Base-by-base conservation (phyloP, 352 stramenopile genomes). In the Phytophthora meadii region DNA sequence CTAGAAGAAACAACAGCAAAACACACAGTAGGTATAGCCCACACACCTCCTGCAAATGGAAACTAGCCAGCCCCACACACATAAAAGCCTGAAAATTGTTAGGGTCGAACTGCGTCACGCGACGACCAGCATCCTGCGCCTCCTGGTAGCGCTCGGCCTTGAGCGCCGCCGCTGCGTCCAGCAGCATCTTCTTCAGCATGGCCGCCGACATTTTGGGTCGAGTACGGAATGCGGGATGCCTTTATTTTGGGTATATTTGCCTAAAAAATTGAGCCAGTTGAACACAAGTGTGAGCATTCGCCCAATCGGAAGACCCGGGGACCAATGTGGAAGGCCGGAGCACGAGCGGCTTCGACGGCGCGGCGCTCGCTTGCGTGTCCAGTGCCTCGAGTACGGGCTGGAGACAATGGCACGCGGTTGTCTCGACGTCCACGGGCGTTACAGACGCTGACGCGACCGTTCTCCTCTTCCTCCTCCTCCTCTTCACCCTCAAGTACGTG, bases 31-130 rank as follows among this genome's bases (percentile, higher is more conserved):
- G 27, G 7, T 10, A 5, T 25, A 10, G 47, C 14, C 30, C 8
- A 71, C 70, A 30, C 6, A 93, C 87, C 59, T 90, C 65, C 41
- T 92, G 54, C 12, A 96, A 63, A 42, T 92, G 75, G 66, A 90
- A 88, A 54, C 72, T 88, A n/a, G 86, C 78, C 57, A 94, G 68
- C 17, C 88, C 88, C 41, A 94, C 76, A 46, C 82, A 92, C 73
- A 96, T 84, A 44, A 94, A 80, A 30, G 85, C 88, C 59, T 93
- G 83, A 45, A 94, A 95, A 68, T 89, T 95, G 72, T 75, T 88
- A 22, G 81, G 69, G 49, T 91, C 84, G 30, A 95, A 84, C 71
- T 95, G 85, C 48, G 84, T 76, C 42, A 94, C 87, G 50, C 82
- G 80, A 1, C 84, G 78, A n/a, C 72, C 81, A 0, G 77, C 54